Conservation (phyloP, 2,329 filamentous ascomycete species). For the Pseudocercospora fijiensis region DNA sequence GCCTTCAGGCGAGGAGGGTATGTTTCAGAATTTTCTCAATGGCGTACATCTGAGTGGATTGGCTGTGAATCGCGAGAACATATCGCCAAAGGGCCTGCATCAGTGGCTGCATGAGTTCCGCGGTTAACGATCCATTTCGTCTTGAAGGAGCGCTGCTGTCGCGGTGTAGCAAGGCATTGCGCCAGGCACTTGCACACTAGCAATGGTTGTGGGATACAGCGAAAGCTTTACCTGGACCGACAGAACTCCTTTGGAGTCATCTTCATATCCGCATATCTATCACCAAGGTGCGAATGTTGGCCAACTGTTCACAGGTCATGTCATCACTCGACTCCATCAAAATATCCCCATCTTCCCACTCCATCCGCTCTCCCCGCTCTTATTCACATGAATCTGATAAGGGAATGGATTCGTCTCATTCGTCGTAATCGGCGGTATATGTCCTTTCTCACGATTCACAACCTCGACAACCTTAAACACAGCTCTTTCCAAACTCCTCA, state of each 20-base stretch:
- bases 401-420: conserved; percentile 91
- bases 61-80: background rate
- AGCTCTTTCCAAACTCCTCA: conserved; percentile 80
- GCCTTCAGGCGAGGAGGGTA: background rate
- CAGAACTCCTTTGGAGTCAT: no score
- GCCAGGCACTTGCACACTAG: background rate
- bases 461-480: conserved; percentile 86
- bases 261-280: no score
- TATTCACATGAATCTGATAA: conserved; percentile 87
- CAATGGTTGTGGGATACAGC: no score
- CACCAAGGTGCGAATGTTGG: no score
- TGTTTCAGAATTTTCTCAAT: background rate
- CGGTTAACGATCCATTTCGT: no score
- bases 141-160: background rate
- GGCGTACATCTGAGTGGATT: background rate
- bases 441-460: conserved; percentile 85
- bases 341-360: conserved; percentile 24
- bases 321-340: conserved; percentile 6
- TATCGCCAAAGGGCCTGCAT: background rate
- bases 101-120: background rate
- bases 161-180: background rate
- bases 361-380: conserved; percentile 50
- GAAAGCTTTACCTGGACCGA: no score
- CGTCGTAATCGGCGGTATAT: conserved; percentile 95
- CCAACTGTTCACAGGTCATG: no score